Base-by-base conservation (phyloP, 2,329 filamentous ascomycete species). In the Calonectria pseudoreteaudii region DNA sequence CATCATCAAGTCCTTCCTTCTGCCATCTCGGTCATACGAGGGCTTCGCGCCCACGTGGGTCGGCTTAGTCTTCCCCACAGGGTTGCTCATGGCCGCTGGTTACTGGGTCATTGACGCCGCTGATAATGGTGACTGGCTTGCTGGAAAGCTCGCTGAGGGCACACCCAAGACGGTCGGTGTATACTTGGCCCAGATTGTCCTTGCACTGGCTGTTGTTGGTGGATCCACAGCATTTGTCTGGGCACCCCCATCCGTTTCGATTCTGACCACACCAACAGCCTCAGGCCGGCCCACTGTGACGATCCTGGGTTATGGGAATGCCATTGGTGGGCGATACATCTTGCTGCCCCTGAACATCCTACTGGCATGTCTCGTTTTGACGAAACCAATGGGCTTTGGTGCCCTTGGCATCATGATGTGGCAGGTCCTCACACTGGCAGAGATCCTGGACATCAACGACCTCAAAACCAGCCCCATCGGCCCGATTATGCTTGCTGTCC, bases 331-430 rank as follows among this genome's bases (percentile, higher is more conserved):
- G 1, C 93, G 96, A 34, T 98, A 97, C 85, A 93, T 98, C 77
- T 88, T 98, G 41, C 90, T 98, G 9, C 90, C 95, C 3, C 88
- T 95, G 77, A 95, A 96, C 82, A 92, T 97, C 84, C 89, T 95
- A 31, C 89, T 94, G 11, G 94, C 92, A 0, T 91, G 95, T 71
- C 91, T 95, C 68, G 89, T 98, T 10, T 89, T 98, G 31, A 94
- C 96, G 76, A 98, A 98, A 83, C 97, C 97, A 20, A 97, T 99
- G 94, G 97, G 97, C 66, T 93, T 93, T 72, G 96, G 95, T 65
- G 92, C 95, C 0, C 90, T 98, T 66, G 94, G 91, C 10, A 88
- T 98, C 66, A 92, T 97, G 84, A 87, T 95, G 74, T 96, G 96
- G 92, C 96, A 98, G 85, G 92, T 98, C 53, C 91, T 99, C 74